Percentiles rank a stretch among this genome's conserved stretches.
phyloP scores from a whole-genome alignment of 2,329 filamentous ascomycete species.

The Epichloe brachyelytri region DNA sequence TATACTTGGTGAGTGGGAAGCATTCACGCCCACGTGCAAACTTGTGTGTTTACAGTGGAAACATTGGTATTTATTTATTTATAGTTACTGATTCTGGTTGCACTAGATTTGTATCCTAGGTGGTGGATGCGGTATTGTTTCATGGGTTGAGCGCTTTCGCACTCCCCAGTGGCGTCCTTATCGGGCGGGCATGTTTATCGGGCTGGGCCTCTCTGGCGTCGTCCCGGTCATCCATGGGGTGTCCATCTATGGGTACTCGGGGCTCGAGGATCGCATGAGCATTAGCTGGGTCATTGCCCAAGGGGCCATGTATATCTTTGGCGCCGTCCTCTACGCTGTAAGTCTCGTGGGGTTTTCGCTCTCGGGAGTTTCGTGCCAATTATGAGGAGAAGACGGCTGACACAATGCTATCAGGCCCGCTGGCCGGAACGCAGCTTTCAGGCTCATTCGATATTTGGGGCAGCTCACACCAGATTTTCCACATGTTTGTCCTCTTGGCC shows the following conservation, averaged over 20 bases:
- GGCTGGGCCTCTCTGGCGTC: slow-evolving; percentile 71
- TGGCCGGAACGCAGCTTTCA: slow-evolving; percentile 68
- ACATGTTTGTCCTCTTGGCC: slow-evolving; percentile 74
- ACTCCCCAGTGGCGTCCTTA: slow-evolving; percentile 75
- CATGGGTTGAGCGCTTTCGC: slow-evolving; percentile 71
- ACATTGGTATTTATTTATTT: neutral
- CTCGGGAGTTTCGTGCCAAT: neutral
- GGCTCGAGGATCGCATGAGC: slow-evolving; percentile 61
- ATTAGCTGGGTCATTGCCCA: slow-evolving; percentile 70
- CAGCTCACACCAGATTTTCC: slow-evolving; percentile 92
- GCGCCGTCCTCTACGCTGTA: slow-evolving; percentile 76
- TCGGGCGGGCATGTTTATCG: slow-evolving; percentile 78
- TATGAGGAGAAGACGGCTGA: neutral
- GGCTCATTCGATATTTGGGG: slow-evolving; percentile 83
- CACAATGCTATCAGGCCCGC: slow-evolving; percentile 39
- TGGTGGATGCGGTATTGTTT: slow-evolving; percentile 61
- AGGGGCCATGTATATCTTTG: slow-evolving; percentile 72
- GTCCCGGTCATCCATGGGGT: slow-evolving; percentile 73
- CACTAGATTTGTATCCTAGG: slow-evolving; percentile 64
- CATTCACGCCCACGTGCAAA: neutral
- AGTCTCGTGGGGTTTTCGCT: slow-evolving; percentile 18
- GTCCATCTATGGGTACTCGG: slow-evolving; percentile 48
- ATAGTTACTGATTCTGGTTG: neutral
- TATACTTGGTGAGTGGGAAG: slow-evolving; percentile 51
- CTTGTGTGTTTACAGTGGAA: neutral